Evolutionary conservation across 345 rosid species (phyloP).

Genomic region (Boechera retrofracta): DNA sequence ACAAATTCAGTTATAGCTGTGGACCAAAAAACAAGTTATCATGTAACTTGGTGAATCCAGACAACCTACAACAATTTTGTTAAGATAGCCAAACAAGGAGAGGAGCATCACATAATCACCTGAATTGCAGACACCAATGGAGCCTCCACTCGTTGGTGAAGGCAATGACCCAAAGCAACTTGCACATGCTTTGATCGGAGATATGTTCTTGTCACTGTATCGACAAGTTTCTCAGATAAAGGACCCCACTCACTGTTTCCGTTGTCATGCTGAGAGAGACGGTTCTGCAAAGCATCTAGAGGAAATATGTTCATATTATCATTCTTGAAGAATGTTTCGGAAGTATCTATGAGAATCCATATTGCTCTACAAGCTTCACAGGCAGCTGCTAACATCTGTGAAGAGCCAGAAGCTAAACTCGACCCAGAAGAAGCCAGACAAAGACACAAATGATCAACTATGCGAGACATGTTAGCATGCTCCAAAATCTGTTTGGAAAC

Average conservation of each 20-base stretch:
- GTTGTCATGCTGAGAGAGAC: slow-evolving; percentile 63
- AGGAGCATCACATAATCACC: slow-evolving; percentile 51
- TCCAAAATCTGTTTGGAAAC: slow-evolving; percentile 68
- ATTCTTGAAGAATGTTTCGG: slow-evolving; percentile 58
- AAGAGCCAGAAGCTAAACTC: slow-evolving; percentile 75
- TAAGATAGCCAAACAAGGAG: slow-evolving; percentile 18
- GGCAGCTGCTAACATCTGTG: slow-evolving; percentile 76
- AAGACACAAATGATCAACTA: slow-evolving; percentile 76
- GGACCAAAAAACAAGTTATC: slow-evolving; percentile 2
- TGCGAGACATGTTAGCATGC: slow-evolving; percentile 77
- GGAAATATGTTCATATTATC: slow-evolving; percentile 65
- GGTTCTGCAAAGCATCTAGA: slow-evolving; percentile 62
- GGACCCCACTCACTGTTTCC: slow-evolving; percentile 65
- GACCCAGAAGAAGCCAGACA: slow-evolving; percentile 88
- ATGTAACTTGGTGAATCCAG: slow-evolving; percentile 16
- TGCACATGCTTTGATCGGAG: slow-evolving; percentile 84
- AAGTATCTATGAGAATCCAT: slow-evolving; percentile 74
- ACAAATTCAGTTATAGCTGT: not conserved
- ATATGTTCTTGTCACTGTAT: slow-evolving; percentile 73
- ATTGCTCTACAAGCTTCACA: slow-evolving; percentile 84
- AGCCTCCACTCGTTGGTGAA: slow-evolving; percentile 80
- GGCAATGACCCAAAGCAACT: slow-evolving; percentile 73
- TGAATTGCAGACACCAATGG: slow-evolving; percentile 68
- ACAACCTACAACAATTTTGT: slow-evolving; percentile 17
- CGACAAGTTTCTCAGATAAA: slow-evolving; percentile 66